Evolutionary conservation across 306 rosid species (phyloP).

Genomic region (Purshia tridentata): DNA sequence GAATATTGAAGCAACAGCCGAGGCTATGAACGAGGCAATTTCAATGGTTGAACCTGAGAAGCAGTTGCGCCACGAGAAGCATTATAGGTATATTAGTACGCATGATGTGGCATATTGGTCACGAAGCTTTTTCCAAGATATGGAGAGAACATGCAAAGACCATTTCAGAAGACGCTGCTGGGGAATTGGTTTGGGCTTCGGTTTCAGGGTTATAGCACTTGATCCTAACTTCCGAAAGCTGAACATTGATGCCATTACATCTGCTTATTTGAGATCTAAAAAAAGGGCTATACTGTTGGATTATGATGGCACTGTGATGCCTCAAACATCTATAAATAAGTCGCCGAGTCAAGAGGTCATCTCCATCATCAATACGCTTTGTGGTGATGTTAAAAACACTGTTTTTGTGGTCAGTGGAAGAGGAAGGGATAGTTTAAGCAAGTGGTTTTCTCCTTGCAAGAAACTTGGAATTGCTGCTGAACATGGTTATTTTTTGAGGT

Average conservation of each 20-base stretch:
- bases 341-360: slow-evolving; percentile 45
- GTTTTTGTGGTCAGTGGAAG: slow-evolving; percentile 62
- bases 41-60: slow-evolving; percentile 60
- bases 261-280: slow-evolving; percentile 50
- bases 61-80: slow-evolving; percentile 68
- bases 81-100: slow-evolving; percentile 59
- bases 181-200: slow-evolving; percentile 67
- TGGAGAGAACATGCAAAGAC: slow-evolving; percentile 62
- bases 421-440: slow-evolving; percentile 49
- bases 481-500: slow-evolving; percentile 62
- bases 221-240: slow-evolving; percentile 61
- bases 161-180: slow-evolving; percentile 64
- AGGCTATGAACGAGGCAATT: slow-evolving; percentile 61
- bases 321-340: slow-evolving; percentile 52
- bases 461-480: slow-evolving; percentile 63
- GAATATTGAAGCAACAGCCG: slow-evolving; percentile 64
- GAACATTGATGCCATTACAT: slow-evolving; percentile 44
- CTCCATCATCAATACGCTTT: slow-evolving; percentile 42
- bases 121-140: slow-evolving; percentile 57
- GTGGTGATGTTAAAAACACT: slow-evolving; percentile 45
- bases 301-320: slow-evolving; percentile 66
- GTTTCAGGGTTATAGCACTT: slow-evolving; percentile 61
- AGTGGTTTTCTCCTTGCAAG: slow-evolving; percentile 56
- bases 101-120: slow-evolving; percentile 74
- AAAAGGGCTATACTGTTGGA: slow-evolving; percentile 57